Base-by-base conservation (phyloP, 306 rosid genomes). In the Gleditsia sinensis region DNA sequence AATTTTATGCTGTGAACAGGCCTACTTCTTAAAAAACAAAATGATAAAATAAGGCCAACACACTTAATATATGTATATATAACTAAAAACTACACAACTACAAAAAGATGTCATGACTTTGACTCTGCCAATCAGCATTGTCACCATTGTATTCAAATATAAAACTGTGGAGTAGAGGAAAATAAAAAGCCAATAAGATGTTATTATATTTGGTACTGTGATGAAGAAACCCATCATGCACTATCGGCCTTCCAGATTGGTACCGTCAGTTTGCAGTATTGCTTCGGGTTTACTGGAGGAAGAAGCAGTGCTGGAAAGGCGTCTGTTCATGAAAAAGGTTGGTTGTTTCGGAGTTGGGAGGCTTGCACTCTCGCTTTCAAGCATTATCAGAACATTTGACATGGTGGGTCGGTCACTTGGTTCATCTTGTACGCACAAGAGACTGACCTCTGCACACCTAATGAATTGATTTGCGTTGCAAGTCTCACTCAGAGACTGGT, bases 351-450 rank as follows among this genome's bases (percentile, higher is more conserved):
- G 85, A 25, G 59, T 45, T 60, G 85, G 80, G 54, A 69, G 28
- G 1, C 16, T 69, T 30, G 66, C 17, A 34, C 62, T 21, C 19
- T 81, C 83, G 49, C 71, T 76, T 19, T 71, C 83, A 66, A 86
- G 83, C 85, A 82, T 42, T 17, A 63, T 17, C 4, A 82, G 16
- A 0, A 77, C 75, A 20, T 65, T 61, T 3, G 86, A 76, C 72
- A 85, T 73, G n/a, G 71, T n/a, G 1, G 83, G 89, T 0, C 89
- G 69, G 28, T 83, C 87, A n/a, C 24, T 30, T 0, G 85, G 87
- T 30, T 80, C 83, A 20, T 86, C 85, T 74, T 86, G 86, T 9
- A 78, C 77, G 19, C 88, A 81, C 43, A 85, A 33, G 8, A 85
- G 77, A 39, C 71, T 74, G 6, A 80, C 21, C 17, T 58, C 67